phyloP scores from a whole-genome alignment of 2,329 filamentous ascomycete species.

The Torrubiella hemipterigena region DNA sequence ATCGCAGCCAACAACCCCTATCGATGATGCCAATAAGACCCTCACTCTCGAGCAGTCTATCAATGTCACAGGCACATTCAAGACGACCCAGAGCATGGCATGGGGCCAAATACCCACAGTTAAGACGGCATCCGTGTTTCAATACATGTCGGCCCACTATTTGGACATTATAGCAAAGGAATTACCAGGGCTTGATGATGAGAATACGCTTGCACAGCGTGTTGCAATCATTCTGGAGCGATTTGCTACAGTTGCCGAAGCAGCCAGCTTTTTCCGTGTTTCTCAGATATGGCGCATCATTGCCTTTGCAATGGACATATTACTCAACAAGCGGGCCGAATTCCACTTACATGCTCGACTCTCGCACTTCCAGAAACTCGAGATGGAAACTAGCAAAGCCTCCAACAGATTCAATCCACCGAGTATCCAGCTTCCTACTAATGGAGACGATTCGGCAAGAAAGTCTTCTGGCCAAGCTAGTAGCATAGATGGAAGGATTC shows the following conservation, averaged over 20 bases:
- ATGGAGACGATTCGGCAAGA: constrained; percentile 26
- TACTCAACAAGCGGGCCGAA: constrained; percentile 41
- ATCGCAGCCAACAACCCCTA: constrained; percentile 42
- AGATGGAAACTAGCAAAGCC: constrained; percentile 16
- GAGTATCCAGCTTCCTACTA: constrained; percentile 14
- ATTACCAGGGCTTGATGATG: constrained; percentile 28
- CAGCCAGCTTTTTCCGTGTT: constrained; percentile 42
- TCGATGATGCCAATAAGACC: constrained; percentile 25
- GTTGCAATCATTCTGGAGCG: constrained; percentile 39
- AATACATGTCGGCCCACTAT: constrained; percentile 44
- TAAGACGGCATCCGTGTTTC: constrained; percentile 37
- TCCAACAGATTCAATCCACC: constrained; percentile 14
- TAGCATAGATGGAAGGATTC: constrained; percentile 18
- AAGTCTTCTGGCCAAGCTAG: constrained; percentile 15
- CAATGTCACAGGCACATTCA: constrained; percentile 43
- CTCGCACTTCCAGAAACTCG: constrained; percentile 22
- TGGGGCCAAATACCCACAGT: constrained; percentile 44
- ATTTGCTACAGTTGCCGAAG: constrained; percentile 46
- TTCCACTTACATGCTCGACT: constrained; percentile 43
- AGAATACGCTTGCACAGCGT: constrained; percentile 30
- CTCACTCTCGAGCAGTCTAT: constrained; percentile 47
- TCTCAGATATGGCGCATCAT: constrained; percentile 54
- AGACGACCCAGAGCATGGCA: constrained; percentile 50
- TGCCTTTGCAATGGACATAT: constrained; percentile 40
- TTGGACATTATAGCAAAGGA: constrained; percentile 38